Base-by-base conservation (phyloP, 2,329 filamentous ascomycete genomes). In the Pseudocercospora eumusae region DNA sequence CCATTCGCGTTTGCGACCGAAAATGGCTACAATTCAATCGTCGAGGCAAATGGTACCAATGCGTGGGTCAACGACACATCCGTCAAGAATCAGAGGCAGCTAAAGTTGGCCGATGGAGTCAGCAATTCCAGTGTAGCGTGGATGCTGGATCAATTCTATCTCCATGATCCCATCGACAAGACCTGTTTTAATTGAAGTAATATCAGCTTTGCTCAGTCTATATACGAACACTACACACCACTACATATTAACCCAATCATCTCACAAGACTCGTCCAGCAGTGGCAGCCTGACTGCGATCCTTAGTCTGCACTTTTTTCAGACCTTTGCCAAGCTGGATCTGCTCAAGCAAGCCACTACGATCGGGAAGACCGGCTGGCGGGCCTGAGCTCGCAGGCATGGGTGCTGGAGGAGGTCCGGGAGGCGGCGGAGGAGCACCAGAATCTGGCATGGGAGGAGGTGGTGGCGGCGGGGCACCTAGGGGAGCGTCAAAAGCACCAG, bases 231-330 rank as follows among this genome's bases (percentile, higher is more conserved):
- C 47, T 52, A 52, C 47, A 52, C 23, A 27, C 21, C 47, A 52
- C 18, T 52, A 52, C 25, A 54, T 36, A 11, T 18, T 18, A 18
- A 21, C 9, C 23, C 40, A 20, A 31, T 11, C 23, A 25, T 50
- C 50, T 54, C 70, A 75, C 66, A 77, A 66, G 28, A 97, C 93
- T 64, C 87, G 85, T n/a, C 93, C 93, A 21, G 91, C 90, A 61
- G 88, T 82, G 57, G 87, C 76, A 56, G 91, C 84, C 53, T 70
- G 77, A 76, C 93, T 97, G 76, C 88, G 88, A 76, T 99, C 95
- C 76, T 91, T 93, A 0, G 95, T 98, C 75, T 88, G 81, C 23
- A 92, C 92, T 83, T 98, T 98, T 81, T 84, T 92, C 73, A 99
- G 80, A 2, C 86, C 77, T 76, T 77, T 92, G 47, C 95, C 93